phyloP scores from a whole-genome alignment of 306 rosid species.

The Carpinus fangiana region DNA sequence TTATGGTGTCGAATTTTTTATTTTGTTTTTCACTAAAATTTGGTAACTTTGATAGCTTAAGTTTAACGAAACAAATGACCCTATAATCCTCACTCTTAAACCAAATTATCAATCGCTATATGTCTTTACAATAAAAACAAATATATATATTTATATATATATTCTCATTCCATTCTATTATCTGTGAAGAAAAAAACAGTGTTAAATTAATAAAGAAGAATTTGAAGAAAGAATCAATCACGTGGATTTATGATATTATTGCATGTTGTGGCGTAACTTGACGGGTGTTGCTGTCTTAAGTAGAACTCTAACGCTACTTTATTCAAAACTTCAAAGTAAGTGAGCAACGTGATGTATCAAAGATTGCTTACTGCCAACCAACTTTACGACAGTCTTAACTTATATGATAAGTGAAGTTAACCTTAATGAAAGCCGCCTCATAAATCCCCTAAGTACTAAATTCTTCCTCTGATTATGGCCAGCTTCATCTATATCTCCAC shows the following conservation, averaged over 20 bases:
- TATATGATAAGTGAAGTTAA: constrained; percentile 68
- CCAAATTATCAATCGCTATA: no score
- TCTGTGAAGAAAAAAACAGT: neutral
- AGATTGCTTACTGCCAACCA: constrained; percentile 51
- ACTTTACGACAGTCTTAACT: constrained; percentile 54
- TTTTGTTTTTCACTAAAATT: no score
- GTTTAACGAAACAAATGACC: no score
- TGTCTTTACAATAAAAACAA: neutral
- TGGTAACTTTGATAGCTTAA: no score
- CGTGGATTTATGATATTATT: neutral
- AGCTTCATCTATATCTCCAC: neutral
- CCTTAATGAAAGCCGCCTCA: constrained; percentile 22
- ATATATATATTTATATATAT: neutral
- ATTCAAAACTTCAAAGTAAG: constrained; percentile 12
- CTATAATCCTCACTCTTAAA: no score
- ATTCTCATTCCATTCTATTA: neutral
- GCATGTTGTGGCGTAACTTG: constrained; percentile 16
- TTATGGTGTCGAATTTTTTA: no score
- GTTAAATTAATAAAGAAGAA: neutral
- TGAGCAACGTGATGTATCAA: constrained; percentile 33
- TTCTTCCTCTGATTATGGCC: constrained; percentile 7
- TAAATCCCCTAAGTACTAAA: neutral
- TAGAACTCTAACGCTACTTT: neutral
- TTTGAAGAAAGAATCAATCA: neutral
- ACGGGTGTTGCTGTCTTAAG: constrained; percentile 11